Evolutionary conservation across 73 alveolate genomes (phyloP), one percentile per base, ranked within the genome.

Genomic region (Urostyla sp.): DNA sequence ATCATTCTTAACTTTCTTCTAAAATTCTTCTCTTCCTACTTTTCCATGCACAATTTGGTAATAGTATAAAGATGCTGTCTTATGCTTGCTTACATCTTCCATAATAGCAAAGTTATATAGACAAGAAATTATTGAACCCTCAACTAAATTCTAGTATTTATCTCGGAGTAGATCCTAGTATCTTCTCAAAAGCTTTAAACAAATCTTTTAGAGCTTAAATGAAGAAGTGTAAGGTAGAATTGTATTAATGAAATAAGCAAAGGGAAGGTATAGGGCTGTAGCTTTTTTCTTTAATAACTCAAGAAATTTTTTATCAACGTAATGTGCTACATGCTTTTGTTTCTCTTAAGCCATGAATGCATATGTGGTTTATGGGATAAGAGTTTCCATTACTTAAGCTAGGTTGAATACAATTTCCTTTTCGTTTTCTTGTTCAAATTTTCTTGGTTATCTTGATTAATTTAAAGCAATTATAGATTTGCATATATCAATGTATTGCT

Each of bases 21-120:
- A 56, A 40, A 75, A 75, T n/a, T 54, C 44, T n/a, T 75, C 87
- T 36, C 15, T 34, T 4, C 56, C 44, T 7, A 38, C 78, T 23
- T 49, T 40, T 13, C 67, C 38, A 30, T 75, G 37, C 66, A 54
- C 38, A 18, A 75, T 20, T 20, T 55, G 72, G 28, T 75, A 75
- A 51, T 50, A 56, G 43, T 38, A 56, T 7, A 56, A 54, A 7
- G 87, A 61, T 3, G 78, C 87, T 5, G 40, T 20, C 45, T 75
- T 75, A 51, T 75, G 87, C 57, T 75, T 75, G 26, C 43, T 75
- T 0, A 75, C 87, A 23, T 56, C 78, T 40, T 75, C 87, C 3
- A 75, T 15, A 51, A 56, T 78, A 21, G 87, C 87, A 57, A 75
- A 75, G 24, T 75, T 75, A 46, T 75, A 23, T 32, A 75, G 59